Evolutionary conservation across 2,329 filamentous ascomycete genomes (phyloP).

Genomic region (Diplocarpon mali): DNA sequence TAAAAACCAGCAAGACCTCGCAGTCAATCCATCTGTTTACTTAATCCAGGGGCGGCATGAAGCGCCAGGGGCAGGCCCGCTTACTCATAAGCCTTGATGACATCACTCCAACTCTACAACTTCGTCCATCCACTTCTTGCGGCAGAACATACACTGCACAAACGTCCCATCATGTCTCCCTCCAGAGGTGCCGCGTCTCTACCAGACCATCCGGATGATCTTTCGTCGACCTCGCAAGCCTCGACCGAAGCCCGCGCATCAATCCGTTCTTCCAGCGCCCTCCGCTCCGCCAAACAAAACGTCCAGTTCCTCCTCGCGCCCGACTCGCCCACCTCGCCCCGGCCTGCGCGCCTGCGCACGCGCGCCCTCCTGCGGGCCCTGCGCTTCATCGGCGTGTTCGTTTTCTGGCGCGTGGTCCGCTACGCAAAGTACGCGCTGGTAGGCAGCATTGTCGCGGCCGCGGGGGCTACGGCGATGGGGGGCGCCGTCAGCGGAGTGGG

Average conservation of each 20-base stretch:
- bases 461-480: slow-evolving; percentile 24
- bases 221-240: slow-evolving; percentile 8
- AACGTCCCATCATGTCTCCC: slow-evolving; percentile 8
- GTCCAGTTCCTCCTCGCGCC: slow-evolving; percentile 24
- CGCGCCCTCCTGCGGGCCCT: slow-evolving; percentile 24
- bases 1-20: no score
- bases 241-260: slow-evolving; percentile 22
- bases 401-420: slow-evolving; percentile 27
- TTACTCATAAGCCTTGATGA: background rate
- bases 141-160: no score
- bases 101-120: background rate
- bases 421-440: slow-evolving; percentile 27
- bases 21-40: no score
- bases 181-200: slow-evolving; percentile 8
- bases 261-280: slow-evolving; percentile 21
- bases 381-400: slow-evolving; percentile 22
- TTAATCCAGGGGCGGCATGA: no score
- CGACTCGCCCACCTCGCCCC: slow-evolving; percentile 15
- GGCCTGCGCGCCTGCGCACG: slow-evolving; percentile 22
- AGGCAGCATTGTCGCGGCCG: slow-evolving; percentile 22
- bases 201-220: background rate
- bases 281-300: slow-evolving; percentile 21
- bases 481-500: slow-evolving; percentile 21
- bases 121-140: background rate
- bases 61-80: background rate